phyloP scores from a whole-genome alignment of 177 flowering plant genomes.

The Tripterygium wilfordii region DNA sequence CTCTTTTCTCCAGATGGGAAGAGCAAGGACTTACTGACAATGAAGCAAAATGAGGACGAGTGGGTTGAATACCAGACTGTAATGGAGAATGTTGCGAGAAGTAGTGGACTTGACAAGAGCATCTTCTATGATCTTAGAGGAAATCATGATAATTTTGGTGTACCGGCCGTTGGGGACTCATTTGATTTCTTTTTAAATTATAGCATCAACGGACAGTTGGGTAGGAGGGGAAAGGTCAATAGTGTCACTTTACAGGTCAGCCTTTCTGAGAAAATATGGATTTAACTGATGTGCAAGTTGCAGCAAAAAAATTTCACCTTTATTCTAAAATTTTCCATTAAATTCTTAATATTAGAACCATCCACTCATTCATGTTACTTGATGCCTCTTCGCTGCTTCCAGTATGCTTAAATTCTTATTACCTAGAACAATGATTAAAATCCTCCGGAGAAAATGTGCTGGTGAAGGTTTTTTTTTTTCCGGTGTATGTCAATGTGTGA shows the following conservation, averaged over 20 bases:
- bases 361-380: too few relatives aligned
- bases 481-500: too few relatives aligned
- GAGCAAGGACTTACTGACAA: constrained; percentile 69
- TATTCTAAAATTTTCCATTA: too few relatives aligned
- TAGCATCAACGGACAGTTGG: constrained; percentile 63
- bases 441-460: too few relatives aligned
- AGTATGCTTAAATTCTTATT: too few relatives aligned
- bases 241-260: constrained; percentile 76
- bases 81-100: constrained; percentile 56
- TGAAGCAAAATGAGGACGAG: constrained; percentile 82
- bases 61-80: constrained; percentile 73
- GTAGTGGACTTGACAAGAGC: constrained; percentile 68
- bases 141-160: constrained; percentile 96
- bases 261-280: not conserved
- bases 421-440: too few relatives aligned
- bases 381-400: too few relatives aligned
- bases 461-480: too few relatives aligned
- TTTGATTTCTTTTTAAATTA: constrained; percentile 74
- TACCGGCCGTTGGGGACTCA: constrained; percentile 56
- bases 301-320: too few relatives aligned
- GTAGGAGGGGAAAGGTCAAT: constrained; percentile 57
- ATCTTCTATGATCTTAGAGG: constrained; percentile 91
- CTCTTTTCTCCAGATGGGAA: constrained; percentile 63
- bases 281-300: not conserved
- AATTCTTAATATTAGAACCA: too few relatives aligned